These are phyloP conservation scores for Ustilago loliicola DNA, from an alignment of 1,284 basidiomycete genomes.

Conservation along the genomic window DNA sequence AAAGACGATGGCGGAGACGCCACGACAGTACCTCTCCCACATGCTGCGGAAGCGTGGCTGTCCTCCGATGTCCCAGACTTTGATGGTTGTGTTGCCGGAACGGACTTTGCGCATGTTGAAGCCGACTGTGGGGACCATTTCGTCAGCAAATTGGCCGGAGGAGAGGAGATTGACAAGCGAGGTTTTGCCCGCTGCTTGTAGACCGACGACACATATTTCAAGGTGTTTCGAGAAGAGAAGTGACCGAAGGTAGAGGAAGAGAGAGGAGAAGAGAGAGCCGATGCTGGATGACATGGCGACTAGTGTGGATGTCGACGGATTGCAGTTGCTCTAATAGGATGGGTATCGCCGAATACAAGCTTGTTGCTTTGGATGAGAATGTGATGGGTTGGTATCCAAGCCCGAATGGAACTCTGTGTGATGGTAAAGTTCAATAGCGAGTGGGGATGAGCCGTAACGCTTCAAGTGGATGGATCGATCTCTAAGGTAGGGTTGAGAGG, in stretches of 20 bases:
- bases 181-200: constrained; percentile 95
- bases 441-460: not conserved
- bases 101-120: constrained; percentile 84
- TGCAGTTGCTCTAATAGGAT: no score
- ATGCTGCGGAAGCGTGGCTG: constrained; percentile 89
- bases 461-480: not conserved
- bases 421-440: no score
- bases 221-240: constrained; percentile 88
- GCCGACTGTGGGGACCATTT: constrained; percentile 92
- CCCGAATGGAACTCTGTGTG: not conserved
- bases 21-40: constrained; percentile 94
- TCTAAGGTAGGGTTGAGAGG: not conserved
- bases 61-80: constrained; percentile 94
- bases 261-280: constrained; percentile 52
- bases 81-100: constrained; percentile 89
- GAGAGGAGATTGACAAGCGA: constrained; percentile 90
- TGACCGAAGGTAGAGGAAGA: constrained; percentile 71
- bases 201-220: constrained; percentile 91
- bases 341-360: no score
- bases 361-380: not conserved
- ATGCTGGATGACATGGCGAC: constrained; percentile 46
- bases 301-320: not conserved
- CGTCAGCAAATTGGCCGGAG: constrained; percentile 84
- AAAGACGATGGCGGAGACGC: constrained; percentile 92
- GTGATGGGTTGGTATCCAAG: not conserved